Conservation (phyloP, 2,329 filamentous ascomycete genomes). For the Tolypocladium paradoxum region DNA sequence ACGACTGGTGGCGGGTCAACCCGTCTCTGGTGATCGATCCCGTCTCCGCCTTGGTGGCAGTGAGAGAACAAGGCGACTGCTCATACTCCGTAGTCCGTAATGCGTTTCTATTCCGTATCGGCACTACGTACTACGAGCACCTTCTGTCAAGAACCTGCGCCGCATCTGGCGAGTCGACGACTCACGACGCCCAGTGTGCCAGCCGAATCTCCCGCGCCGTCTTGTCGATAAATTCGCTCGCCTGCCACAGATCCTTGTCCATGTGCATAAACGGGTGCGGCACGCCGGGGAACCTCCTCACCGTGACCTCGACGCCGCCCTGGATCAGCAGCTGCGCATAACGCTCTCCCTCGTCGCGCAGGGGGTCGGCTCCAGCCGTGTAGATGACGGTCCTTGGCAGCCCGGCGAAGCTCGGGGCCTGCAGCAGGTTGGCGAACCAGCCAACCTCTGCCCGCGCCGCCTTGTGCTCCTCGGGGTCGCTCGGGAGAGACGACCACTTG, state of each 20-base stretch:
- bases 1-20: no score
- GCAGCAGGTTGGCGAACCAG: constrained; percentile 22
- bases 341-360: constrained; percentile 37
- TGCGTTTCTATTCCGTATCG: no score
- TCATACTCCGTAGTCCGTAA: no score
- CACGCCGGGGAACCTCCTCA: constrained; percentile 34
- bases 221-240: constrained; percentile 20
- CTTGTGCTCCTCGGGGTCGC: constrained; percentile 4
- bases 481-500: constrained; percentile 16
- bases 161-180: background rate
- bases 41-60: no score
- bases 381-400: constrained; percentile 28
- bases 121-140: no score
- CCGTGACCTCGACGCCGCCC: constrained; percentile 32
- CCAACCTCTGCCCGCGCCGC: constrained; percentile 9
- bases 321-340: constrained; percentile 31
- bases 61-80: no score
- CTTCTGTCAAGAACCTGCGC: no score
- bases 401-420: constrained; percentile 20
- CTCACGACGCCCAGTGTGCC: constrained; percentile 10
- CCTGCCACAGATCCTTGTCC: constrained; percentile 27
- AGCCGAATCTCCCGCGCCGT: constrained; percentile 20
- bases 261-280: constrained; percentile 41
- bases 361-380: constrained; percentile 31
- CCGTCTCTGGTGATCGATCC: no score